These are phyloP conservation scores for Aspergillus sparsus DNA, from an alignment of 495 filamentous ascomycete species.

Conservation along the genomic window DNA sequence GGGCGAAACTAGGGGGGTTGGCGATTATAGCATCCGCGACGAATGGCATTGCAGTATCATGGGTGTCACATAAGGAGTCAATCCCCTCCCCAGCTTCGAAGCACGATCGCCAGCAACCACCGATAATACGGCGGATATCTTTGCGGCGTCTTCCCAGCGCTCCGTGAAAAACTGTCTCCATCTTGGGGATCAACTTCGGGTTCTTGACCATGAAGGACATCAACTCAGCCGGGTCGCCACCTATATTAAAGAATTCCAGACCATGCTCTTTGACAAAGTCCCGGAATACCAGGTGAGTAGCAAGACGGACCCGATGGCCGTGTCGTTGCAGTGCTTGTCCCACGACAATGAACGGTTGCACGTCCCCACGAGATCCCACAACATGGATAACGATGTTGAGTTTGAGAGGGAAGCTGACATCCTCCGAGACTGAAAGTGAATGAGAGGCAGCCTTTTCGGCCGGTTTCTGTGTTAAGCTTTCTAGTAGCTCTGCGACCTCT, in stretches of 20 bases:
- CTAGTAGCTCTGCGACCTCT: neutral
- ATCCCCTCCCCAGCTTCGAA: slow-evolving; percentile 62
- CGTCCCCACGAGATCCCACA: slow-evolving; percentile 75
- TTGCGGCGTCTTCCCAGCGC: slow-evolving; percentile 65
- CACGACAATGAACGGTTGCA: slow-evolving; percentile 71
- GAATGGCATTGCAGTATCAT: slow-evolving; percentile 59
- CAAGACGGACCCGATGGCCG: slow-evolving; percentile 72
- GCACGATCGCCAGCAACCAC: slow-evolving; percentile 80
- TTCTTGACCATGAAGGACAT: slow-evolving; percentile 91
- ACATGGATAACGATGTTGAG: slow-evolving; percentile 80
- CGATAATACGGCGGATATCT: slow-evolving; percentile 67
- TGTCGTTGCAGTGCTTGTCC: slow-evolving; percentile 65
- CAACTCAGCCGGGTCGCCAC: slow-evolving; percentile 73
- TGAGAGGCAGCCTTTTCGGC: neutral
- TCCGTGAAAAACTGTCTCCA: slow-evolving; percentile 64
- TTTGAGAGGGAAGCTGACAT: slow-evolving; percentile 53
- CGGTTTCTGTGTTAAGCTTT: neutral
- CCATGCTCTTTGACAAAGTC: slow-evolving; percentile 67
- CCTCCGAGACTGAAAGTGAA: slow-evolving; percentile 23
- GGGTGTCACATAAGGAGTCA: slow-evolving; percentile 32
- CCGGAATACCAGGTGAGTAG: slow-evolving; percentile 74
- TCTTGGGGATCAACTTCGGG: slow-evolving; percentile 71
- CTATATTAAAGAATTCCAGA: slow-evolving; percentile 77
- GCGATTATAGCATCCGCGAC: slow-evolving; percentile 81
- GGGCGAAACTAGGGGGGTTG: slow-evolving; percentile 79